phyloP scores from a whole-genome alignment of 768 basidiomycete species.

The Rhizopogon roseolus region DNA sequence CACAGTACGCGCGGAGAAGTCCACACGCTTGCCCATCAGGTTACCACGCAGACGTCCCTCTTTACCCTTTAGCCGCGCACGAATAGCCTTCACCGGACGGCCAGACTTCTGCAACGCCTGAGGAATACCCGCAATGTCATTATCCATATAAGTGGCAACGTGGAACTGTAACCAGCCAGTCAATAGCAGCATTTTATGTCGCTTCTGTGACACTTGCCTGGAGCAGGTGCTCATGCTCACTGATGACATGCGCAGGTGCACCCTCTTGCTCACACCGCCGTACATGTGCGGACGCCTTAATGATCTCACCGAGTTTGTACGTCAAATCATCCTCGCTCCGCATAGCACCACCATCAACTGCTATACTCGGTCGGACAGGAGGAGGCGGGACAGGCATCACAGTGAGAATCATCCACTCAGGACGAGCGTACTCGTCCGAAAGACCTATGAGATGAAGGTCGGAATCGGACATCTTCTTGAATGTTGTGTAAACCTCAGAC shows the following conservation, averaged over 20 bases:
- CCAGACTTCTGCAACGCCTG: slow-evolving; percentile 97
- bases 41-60: slow-evolving; percentile 98
- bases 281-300: slow-evolving; percentile 92
- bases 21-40: slow-evolving; percentile 99
- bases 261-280: slow-evolving; percentile 93
- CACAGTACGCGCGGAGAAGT: slow-evolving; percentile 98
- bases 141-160: slow-evolving; percentile 99
- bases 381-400: slow-evolving; percentile 97
- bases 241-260: slow-evolving; percentile 91
- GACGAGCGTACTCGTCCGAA: slow-evolving; percentile 92
- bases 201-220: slow-evolving; percentile 53
- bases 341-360: slow-evolving; percentile 95
- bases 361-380: slow-evolving; percentile 95
- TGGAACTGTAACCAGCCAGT: slow-evolving; percentile 63
- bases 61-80: slow-evolving; percentile 96
- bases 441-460: slow-evolving; percentile 89
- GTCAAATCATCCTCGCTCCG: slow-evolving; percentile 98
- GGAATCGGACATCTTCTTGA: slow-evolving; percentile 90
- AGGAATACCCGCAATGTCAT: slow-evolving; percentile 97
- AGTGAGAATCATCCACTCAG: slow-evolving; percentile 99
- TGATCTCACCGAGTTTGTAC: slow-evolving; percentile 94
- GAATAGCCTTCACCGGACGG: slow-evolving; percentile 96
- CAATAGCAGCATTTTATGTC: neutral
- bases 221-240: slow-evolving; percentile 92
- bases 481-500: slow-evolving; percentile 86